Base-by-base conservation (phyloP, 768 basidiomycete species). In the Naganishia friedmannii region DNA sequence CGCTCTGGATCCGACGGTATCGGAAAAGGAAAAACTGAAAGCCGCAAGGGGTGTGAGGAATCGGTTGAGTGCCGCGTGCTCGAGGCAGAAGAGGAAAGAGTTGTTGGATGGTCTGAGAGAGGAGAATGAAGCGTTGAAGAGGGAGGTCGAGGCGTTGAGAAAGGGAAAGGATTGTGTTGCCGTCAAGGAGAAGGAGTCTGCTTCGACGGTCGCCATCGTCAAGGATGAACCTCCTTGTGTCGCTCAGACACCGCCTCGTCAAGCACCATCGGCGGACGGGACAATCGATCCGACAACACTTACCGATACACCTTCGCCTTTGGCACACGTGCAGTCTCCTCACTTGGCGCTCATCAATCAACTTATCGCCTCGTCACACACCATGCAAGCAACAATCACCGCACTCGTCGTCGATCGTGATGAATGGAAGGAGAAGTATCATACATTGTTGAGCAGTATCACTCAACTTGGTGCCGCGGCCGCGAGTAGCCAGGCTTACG, bases 21-120 rank as follows among this genome's bases (percentile, higher is more conserved):
- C 60, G 60, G 60, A 63, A 63, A 63, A 63, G 60, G 60, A 63
- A 42, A 63, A 63, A 34, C 60, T 63, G 12, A 63, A 63, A 29
- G 60, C 60, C 23, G 60, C 60, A n/a, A 37, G 60, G 10, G 60
- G 60, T 17, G 60, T 63, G n/a, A 42, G 60, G 42, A 63, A 63
- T 63, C 60, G 60, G 23, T 45, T 63, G 60, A 63, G 60, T n/a
- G 60, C 60, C 23, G 60, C 60, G 60, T 63, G 60, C 46, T 63
- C 60, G 10, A 31, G 60, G 29, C 60, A 63, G 15, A 63, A 63
- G 60, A 31, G 60, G 19, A 63, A 63, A 19, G 60, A 63, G 60
- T 29, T 63, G 60, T 63, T 63, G 60, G 60, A 63, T 63, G 60
- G 60, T 34, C 19, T 63, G 21, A 63, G 42, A 34, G 60, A 63